Evolutionary conservation across 495 filamentous ascomycete species (phyloP), one percentile per base, ranked within the genome.

Genomic region (Podospora pseudoanserina): DNA sequence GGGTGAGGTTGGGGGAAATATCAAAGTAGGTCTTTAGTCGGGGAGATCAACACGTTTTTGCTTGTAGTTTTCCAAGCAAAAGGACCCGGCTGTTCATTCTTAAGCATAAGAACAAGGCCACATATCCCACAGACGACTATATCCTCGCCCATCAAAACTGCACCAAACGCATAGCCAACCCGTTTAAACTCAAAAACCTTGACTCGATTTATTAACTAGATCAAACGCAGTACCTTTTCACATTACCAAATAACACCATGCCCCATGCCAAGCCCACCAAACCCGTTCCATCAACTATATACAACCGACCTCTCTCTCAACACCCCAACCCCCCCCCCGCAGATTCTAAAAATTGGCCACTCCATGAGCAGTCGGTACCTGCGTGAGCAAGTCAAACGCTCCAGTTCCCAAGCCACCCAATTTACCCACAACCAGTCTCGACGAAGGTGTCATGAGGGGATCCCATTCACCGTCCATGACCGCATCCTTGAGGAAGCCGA

Each of bases 401-500:
- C 96, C 96, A 4, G 95, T 99, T 59, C 95, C 95, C 64, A 94
- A 87, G 68, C 84, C 89, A 26, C 92, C 89, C 66, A 92, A 78
- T 75, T 89, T 90, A 16, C 95, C 95, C 66, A 94, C 85, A 66
- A 97, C 92, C 78, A 99, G 93, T 68, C 94, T 86, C 68, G 90
- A 89, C 77, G 90, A 94, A 4, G 95, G 96, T 71, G 88, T 92
- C 67, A 84, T 89, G 64, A 99, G 84, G 74, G 91, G 90, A 79
- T 99, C 95, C 83, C 88, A 90, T 77, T 97, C 95, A 63, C 90
- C 87, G 72, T 97, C 93, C 56, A 94, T 77, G 19, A 96, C 92
- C 28, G 94, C 93, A 71, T 97, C 94, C 76, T 89, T 91, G 77
- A 98, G 84, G 81, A 96, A 97, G 2, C 90, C 90, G 44, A 97